Evolutionary conservation across 768 basidiomycete species (phyloP), one percentile per base, ranked within the genome.

Genomic region (Suillus subaureus): DNA sequence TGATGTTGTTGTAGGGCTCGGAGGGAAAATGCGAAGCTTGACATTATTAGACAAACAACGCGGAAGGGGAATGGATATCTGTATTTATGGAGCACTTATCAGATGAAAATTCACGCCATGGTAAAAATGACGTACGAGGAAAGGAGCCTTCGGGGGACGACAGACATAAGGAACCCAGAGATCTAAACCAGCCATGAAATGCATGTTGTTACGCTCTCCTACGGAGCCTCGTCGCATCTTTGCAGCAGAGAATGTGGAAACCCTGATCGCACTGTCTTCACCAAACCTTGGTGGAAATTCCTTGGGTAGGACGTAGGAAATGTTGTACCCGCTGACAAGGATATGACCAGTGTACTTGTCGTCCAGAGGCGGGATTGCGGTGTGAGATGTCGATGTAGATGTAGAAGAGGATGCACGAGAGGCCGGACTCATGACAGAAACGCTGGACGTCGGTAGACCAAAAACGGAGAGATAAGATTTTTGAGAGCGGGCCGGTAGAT

Each of bases 151-250:
- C 15, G 91, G 90, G 51, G 92, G 92, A 61, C 79, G 83, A 6
- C 85, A 86, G 26, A 86, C 73, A 64, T 85, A 91, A 7, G 92
- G 92, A 28, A 90, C 83, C 84, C 86, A 87, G 76, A 94, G 82
- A 66, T 92, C 90, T 61, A 94, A 84, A 4, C 88, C 92, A 16
- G 89, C 92, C 89, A 94, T 90, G 74, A 93, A 93, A 55, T 92
- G 89, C 56, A 86, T 81, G 43, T 79, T 81, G 61, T 82, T 85
- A 63, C 83, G 84, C 61, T 90, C 89, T 61, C 70, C 67, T 62
- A 90, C 68, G 13, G 90, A 90, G 13, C 80, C 70, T 28, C 89
- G 80, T 63, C 89, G 80, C 62, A 79, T 76, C 64, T 75, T 79
- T 35, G 74, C 70, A 18, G 72, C 61, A 31, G 75, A 70, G 42